Percentiles rank a stretch among this genome's conserved stretches.
These are phyloP conservation scores for Hepatocystis sp. DNA, from an alignment of 169 alveolate species.

Conservation along the genomic window DNA sequence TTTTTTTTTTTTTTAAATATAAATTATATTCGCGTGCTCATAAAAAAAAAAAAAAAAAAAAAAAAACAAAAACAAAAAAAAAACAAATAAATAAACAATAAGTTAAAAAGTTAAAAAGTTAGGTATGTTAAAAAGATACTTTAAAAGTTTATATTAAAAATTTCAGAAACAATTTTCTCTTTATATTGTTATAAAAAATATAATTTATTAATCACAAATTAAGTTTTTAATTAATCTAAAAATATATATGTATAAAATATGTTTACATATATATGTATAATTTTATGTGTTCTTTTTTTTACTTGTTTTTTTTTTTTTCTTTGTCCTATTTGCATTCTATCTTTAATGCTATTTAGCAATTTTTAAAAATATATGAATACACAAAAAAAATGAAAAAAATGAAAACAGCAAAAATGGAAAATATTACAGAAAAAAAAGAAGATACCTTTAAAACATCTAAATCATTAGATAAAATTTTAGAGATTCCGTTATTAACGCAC, in stretches of 20 bases:
- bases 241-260: no score
- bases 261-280: slow-evolving; percentile 4
- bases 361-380: neutral
- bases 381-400: slow-evolving; percentile 4
- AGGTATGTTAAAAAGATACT: no score
- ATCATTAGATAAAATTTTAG: slow-evolving; percentile 53
- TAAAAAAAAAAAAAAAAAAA: no score
- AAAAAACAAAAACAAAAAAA: no score
- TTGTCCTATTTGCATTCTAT: neutral
- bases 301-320: neutral
- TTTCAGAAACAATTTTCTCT: no score
- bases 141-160: no score
- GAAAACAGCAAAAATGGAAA: slow-evolving; percentile 70
- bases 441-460: slow-evolving; percentile 39
- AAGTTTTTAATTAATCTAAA: neutral
- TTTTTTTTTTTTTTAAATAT: no score
- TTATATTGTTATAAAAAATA: neutral
- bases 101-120: no score
- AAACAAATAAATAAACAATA: no score
- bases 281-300: neutral
- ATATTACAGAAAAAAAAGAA: slow-evolving; percentile 4
- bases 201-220: neutral
- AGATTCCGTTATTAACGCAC: slow-evolving; percentile 57
- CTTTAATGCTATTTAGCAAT: neutral
- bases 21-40: no score